Conservation (phyloP, 2,329 filamentous ascomycete species). For the Fusarium tjaetaba region DNA sequence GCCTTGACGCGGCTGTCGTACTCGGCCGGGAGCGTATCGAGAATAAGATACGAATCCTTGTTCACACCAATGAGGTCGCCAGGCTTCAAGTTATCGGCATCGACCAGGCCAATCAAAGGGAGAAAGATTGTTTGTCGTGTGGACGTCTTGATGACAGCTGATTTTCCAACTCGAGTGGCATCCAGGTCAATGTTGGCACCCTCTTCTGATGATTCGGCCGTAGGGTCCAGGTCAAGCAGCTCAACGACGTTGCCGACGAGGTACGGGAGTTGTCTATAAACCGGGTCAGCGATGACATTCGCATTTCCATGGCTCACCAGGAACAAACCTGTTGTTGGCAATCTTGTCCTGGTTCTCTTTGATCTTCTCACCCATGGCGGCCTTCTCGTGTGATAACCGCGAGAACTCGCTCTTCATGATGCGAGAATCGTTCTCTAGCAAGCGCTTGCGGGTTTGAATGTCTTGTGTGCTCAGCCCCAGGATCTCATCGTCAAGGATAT, state of each 20-base stretch:
- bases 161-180: slow-evolving; percentile 95
- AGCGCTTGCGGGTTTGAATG: slow-evolving; percentile 87
- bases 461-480: slow-evolving; percentile 93
- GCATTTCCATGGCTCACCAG: neutral
- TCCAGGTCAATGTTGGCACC: slow-evolving; percentile 99
- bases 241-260: slow-evolving; percentile 99
- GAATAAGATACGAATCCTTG: slow-evolving; percentile 97
- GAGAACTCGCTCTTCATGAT: slow-evolving; percentile 99
- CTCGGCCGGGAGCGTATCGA: slow-evolving; percentile 96
- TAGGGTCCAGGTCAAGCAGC: slow-evolving; percentile 94
- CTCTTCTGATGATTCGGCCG: slow-evolving; percentile 94
- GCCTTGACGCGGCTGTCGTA: slow-evolving; percentile 99
- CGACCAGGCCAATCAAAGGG: slow-evolving; percentile 94
- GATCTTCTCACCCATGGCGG: slow-evolving; percentile 97
- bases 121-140: slow-evolving; percentile 99
- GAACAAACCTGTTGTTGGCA: slow-evolving; percentile 89
- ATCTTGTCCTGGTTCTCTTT: slow-evolving; percentile 99
- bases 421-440: slow-evolving; percentile 96
- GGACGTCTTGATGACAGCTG: slow-evolving; percentile 98
- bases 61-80: slow-evolving; percentile 98
- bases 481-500: slow-evolving; percentile 92
- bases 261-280: slow-evolving; percentile 88
- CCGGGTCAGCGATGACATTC: neutral
- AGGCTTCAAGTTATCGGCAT: slow-evolving; percentile 93
- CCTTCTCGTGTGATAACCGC: slow-evolving; percentile 93